Conservation (phyloP, 306 rosid species). For the Urtica urens region DNA sequence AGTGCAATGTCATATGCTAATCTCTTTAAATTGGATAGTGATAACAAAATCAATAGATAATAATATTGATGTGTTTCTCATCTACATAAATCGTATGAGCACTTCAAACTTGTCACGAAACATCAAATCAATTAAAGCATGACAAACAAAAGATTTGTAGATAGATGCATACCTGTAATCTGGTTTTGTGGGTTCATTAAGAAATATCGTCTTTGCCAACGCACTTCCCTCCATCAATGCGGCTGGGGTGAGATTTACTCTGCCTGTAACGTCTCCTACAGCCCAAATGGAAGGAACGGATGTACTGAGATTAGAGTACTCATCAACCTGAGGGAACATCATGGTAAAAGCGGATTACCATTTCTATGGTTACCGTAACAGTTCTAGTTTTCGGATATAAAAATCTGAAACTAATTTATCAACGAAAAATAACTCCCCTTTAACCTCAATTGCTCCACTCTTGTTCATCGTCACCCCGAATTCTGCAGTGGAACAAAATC, state of each 20-base stretch:
- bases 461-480: slow-evolving; percentile 53
- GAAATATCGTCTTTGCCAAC: slow-evolving; percentile 63
- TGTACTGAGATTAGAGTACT: slow-evolving; percentile 75
- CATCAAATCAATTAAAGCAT: no score
- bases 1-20: no score
- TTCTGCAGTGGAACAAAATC: slow-evolving; percentile 71
- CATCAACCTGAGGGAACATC: slow-evolving; percentile 56
- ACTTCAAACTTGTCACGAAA: no score
- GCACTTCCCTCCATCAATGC: slow-evolving; percentile 99
- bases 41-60: no score
- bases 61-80: no score
- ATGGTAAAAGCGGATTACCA: no score
- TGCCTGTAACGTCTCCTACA: slow-evolving; percentile 87
- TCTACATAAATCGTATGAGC: no score
- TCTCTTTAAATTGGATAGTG: no score
- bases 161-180: slow-evolving; percentile 55
- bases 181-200: slow-evolving; percentile 82
- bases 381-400: no score
- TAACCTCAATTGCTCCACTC: slow-evolving; percentile 94
- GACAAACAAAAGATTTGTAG: slow-evolving; percentile 12
- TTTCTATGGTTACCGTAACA: no score
- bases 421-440: no score
- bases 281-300: slow-evolving; percentile 97
- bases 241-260: slow-evolving; percentile 91
- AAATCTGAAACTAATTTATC: no score